Conservation (phyloP, 371 early-diverging fungal genomes). For the Rhizopus arrhizus region DNA sequence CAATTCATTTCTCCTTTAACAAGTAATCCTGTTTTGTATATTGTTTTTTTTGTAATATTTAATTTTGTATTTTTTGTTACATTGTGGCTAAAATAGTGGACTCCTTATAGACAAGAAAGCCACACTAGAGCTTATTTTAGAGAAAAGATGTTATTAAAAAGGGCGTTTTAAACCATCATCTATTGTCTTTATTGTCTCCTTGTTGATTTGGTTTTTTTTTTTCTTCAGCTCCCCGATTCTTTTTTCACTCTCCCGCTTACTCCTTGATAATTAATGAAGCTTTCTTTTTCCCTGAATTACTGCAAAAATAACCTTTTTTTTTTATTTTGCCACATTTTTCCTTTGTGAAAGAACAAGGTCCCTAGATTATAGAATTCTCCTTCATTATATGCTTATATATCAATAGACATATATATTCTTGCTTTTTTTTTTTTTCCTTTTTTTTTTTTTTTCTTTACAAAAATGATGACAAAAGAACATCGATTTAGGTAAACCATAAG, state of each 20-base stretch:
- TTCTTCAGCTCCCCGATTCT: not conserved
- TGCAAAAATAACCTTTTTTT: constrained; percentile 1
- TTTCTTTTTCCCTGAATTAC: constrained; percentile 10
- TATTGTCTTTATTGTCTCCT: no score
- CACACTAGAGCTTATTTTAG: no score
- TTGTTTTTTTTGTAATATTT: not conserved
- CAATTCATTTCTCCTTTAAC: constrained; percentile 29
- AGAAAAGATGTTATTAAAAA: no score
- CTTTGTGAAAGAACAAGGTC: no score
- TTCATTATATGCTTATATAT: constrained; percentile 5
- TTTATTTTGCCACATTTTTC: constrained; percentile 2
- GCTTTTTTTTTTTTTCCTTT: not conserved
- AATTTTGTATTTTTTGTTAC: not conserved
- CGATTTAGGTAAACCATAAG: constrained; percentile 23
- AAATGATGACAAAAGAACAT: constrained; percentile 14
- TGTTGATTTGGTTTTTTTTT: no score
- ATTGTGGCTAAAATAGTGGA: no score
- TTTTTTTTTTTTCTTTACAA: not conserved
- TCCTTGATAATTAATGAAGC: not conserved
- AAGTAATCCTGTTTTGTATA: constrained; percentile 7
- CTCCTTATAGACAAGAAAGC: no score
- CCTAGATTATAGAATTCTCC: not conserved
- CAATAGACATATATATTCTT: not conserved
- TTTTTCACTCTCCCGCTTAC: not conserved
- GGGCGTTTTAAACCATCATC: no score